Evolutionary conservation across 2,329 filamentous ascomycete species (phyloP).

Genomic region (Phyllosticta citribraziliensis): DNA sequence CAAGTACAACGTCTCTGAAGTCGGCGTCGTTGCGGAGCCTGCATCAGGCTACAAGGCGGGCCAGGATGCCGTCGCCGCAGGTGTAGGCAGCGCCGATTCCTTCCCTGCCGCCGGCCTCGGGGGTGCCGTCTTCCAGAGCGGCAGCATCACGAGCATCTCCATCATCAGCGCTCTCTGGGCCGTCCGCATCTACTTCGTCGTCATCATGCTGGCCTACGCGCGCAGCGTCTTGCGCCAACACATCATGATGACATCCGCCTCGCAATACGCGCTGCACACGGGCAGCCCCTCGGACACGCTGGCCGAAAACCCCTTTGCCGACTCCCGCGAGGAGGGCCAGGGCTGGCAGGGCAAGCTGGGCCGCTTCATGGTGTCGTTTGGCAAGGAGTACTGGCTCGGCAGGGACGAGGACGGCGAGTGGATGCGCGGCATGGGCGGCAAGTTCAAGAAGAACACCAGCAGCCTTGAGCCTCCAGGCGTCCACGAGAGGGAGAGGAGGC

Average conservation of each 20-base stretch:
- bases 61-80: constrained; percentile 45
- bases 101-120: constrained; percentile 40
- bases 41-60: constrained; percentile 36
- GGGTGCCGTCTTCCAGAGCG: constrained; percentile 55
- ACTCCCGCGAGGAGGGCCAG: constrained; percentile 60
- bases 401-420: constrained; percentile 56
- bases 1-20: constrained; percentile 49
- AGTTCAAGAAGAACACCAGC: constrained; percentile 41
- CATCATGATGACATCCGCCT: constrained; percentile 35
- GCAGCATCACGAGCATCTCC: constrained; percentile 65
- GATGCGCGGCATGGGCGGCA: constrained; percentile 53
- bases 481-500: constrained; percentile 49
- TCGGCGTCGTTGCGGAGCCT: constrained; percentile 43
- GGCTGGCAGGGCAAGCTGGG: constrained; percentile 73
- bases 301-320: constrained; percentile 60
- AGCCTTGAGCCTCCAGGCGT: constrained; percentile 36
- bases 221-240: constrained; percentile 65
- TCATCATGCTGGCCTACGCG: constrained; percentile 77
- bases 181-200: constrained; percentile 70
- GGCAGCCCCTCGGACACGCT: constrained; percentile 24
- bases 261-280: constrained; percentile 12
- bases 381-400: constrained; percentile 73
- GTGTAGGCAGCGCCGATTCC: constrained; percentile 28
- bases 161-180: constrained; percentile 66
- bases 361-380: constrained; percentile 65